These are phyloP conservation scores for Aspergillus arachidicola DNA, from an alignment of 2,329 filamentous ascomycete species.

Conservation along the genomic window DNA sequence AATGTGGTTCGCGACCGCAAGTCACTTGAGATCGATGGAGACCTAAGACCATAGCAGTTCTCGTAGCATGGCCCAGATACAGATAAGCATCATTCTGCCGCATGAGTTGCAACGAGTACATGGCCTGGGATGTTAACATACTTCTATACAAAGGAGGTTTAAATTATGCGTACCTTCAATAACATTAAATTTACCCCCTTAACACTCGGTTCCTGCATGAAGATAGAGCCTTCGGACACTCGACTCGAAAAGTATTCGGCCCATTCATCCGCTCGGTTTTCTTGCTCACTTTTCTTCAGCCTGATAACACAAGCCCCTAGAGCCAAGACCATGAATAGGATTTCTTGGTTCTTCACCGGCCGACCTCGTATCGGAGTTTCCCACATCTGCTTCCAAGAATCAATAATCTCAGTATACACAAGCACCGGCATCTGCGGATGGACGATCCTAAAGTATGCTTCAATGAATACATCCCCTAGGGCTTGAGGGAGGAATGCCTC, in stretches of 20 bases:
- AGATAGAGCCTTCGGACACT: conserved; percentile 13
- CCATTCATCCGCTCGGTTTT: conserved; percentile 14
- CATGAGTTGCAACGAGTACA: conserved; percentile 21
- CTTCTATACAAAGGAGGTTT: not conserved
- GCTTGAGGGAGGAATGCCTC: conserved; percentile 14
- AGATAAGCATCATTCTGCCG: conserved; percentile 21
- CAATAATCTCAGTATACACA: conserved; percentile 11
- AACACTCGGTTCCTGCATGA: conserved; percentile 16
- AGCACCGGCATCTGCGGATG: conserved; percentile 19
- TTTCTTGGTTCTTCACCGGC: conserved; percentile 13
- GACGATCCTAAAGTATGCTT: conserved; percentile 17
- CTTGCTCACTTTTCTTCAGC: conserved; percentile 9
- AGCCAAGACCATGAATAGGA: conserved; percentile 19
- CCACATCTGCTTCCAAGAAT: conserved; percentile 19
- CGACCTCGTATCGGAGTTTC: conserved; percentile 12
- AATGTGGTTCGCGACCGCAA: conserved; percentile 10
- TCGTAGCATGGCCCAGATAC: conserved; percentile 17
- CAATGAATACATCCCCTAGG: conserved; percentile 14
- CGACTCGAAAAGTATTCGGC: conserved; percentile 16
- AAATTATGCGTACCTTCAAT: conserved; percentile 10
- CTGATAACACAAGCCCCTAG: conserved; percentile 15
- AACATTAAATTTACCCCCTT: conserved; percentile 15
- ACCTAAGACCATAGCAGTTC: conserved; percentile 16
- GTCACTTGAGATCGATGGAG: conserved; percentile 19
- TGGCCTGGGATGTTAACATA: conserved; percentile 6